Percentiles rank a stretch among this genome's conserved stretches.
phyloP scores from a whole-genome alignment of 345 rosid species.

The Ailanthus altissimus region DNA sequence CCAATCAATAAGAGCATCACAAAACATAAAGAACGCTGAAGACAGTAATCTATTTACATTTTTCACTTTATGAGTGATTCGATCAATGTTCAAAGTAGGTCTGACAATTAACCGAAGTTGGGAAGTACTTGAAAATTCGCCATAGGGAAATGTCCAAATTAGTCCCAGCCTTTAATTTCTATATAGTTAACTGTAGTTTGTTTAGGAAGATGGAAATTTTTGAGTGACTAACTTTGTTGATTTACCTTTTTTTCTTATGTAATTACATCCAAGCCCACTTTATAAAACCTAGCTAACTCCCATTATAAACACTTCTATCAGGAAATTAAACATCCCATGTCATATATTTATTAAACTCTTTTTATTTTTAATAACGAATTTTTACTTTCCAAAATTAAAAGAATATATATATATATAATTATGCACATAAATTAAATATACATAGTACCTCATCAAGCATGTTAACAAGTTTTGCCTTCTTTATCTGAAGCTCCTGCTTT shows the following conservation, averaged over 20 bases:
- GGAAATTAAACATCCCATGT: background rate
- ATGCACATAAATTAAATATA: background rate
- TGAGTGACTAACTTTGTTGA: too few species aligned
- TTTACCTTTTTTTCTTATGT: too few species aligned
- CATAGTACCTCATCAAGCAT: constrained; percentile 66
- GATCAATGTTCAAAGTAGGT: background rate
- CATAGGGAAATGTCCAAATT: background rate
- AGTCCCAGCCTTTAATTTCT: background rate
- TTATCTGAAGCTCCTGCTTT: constrained; percentile 64
- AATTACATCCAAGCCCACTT: too few species aligned
- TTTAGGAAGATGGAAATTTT: too few species aligned
- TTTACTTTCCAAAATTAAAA: background rate
- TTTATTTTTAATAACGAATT: too few species aligned
- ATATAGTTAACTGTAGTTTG: too few species aligned
- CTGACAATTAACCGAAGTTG: background rate
- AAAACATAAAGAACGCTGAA: background rate
- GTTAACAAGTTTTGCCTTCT: constrained; percentile 61
- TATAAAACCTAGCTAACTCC: too few species aligned
- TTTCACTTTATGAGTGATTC: constrained; percentile 5
- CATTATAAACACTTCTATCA: background rate
- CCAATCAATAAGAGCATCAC: background rate
- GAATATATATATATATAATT: too few species aligned
- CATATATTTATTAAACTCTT: background rate
- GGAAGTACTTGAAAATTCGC: background rate
- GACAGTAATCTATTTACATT: background rate